Conservation (phyloP, 148 eudicot genomes). For the Fallopia convolvulus region DNA sequence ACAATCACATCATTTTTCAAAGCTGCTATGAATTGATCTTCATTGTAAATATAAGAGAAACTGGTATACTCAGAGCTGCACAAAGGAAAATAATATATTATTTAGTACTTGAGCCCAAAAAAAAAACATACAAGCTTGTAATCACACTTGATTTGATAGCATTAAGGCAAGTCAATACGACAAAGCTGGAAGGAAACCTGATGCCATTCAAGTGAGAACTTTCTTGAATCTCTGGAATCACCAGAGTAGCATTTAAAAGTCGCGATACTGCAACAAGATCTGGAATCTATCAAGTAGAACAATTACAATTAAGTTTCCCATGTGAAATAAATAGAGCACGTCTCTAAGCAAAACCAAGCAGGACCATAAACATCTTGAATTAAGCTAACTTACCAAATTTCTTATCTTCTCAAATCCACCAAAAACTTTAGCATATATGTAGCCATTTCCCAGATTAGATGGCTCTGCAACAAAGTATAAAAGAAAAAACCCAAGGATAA, state of each 20-base stretch:
- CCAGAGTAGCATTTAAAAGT: constrained; percentile 92
- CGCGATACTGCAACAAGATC: constrained; percentile 88
- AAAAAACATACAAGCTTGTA: background rate
- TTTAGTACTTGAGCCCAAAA: constrained; percentile 5
- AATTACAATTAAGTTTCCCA: background rate
- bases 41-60: constrained; percentile 83
- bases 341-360: background rate
- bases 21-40: constrained; percentile 71
- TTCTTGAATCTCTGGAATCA: constrained; percentile 92
- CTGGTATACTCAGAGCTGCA: constrained; percentile 81
- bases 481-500: constrained; percentile 2
- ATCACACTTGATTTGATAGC: background rate
- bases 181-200: constrained; percentile 40
- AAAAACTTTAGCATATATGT: constrained; percentile 81
- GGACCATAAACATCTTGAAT: constrained; percentile 2
- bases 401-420: constrained; percentile 92
- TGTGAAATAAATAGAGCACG: background rate
- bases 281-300: constrained; percentile 58
- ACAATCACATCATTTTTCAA: constrained; percentile 65
- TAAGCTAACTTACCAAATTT: constrained; percentile 50
- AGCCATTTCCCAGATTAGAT: constrained; percentile 60
- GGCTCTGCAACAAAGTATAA: constrained; percentile 46
- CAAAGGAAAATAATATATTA: constrained; percentile 14
- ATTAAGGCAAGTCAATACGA: background rate
- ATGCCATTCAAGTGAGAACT: constrained; percentile 69